phyloP scores from a whole-genome alignment of 208 protist genomes.

The Angomonas deanei region DNA sequence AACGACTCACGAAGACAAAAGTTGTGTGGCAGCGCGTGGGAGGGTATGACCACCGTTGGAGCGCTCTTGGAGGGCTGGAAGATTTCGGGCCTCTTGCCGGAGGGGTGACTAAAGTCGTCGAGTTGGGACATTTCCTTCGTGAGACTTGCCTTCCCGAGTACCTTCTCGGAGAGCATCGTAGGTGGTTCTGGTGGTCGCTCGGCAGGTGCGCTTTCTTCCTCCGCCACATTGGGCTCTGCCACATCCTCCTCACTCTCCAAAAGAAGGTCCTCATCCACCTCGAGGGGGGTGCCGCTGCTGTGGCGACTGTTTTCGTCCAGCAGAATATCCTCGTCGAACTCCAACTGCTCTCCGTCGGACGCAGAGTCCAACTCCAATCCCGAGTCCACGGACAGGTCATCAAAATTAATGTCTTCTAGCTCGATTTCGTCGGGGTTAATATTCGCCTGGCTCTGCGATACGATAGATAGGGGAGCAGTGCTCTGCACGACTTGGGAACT shows the following conservation, averaged over 20 bases:
- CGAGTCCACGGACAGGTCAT: slow-evolving; percentile 13
- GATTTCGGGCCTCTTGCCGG: slow-evolving; percentile 29
- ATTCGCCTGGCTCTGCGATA: background rate
- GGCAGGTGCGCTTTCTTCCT: background rate
- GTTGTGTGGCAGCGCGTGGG: slow-evolving; percentile 65
- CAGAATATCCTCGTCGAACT: slow-evolving; percentile 8
- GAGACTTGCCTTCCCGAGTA: background rate
- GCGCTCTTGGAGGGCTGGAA: slow-evolving; percentile 25
- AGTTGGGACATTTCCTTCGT: background rate
- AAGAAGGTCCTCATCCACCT: background rate
- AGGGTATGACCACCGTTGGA: slow-evolving; percentile 40
- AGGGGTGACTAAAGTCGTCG: background rate
- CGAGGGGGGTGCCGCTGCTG: background rate
- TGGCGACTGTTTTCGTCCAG: slow-evolving; percentile 14
- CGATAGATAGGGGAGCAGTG: background rate
- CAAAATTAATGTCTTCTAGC: slow-evolving; percentile 29
- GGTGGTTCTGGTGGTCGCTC: background rate
- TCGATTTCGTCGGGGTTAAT: slow-evolving; percentile 16
- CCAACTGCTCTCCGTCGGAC: background rate
- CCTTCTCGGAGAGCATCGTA: background rate
- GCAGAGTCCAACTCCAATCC: slow-evolving; percentile 14
- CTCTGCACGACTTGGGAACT: background rate
- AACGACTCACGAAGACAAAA: slow-evolving; percentile 57
- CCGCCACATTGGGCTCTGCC: background rate
- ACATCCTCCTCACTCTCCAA: background rate